Evolutionary conservation across 1,284 basidiomycete genomes (phyloP), one percentile per base, ranked within the genome.

Genomic region (Papiliotrema fonsecae): DNA sequence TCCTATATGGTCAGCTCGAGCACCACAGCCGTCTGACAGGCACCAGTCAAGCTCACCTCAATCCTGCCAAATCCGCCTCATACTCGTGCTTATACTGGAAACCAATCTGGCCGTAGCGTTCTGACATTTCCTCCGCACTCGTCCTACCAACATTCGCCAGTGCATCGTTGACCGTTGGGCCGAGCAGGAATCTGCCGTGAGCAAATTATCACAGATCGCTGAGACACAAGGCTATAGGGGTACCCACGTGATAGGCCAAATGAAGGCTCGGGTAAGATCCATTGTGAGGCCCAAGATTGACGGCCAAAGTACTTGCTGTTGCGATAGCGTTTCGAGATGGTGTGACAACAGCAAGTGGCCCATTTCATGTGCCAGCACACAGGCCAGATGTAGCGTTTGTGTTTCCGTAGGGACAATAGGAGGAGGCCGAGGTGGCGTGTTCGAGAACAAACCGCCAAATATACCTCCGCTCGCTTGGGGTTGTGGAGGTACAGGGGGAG

Each of bases 121-220:
- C 83, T 31, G 78, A 77, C 46, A 91, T 74, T 62, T 90, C 87
- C 4, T 82, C 80, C 6, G 84, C 82, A 4, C 86, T 83, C 2
- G 84, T 77, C 64, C 83, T 84, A 24, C 87, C 86, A 42, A 90
- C 62, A 50, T 87, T 83, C 0, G 84, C 88, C 7, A 94, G 79
- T 1, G 88, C 90, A 60, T 93, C 90, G 62, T 91, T 91, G 43
- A 93, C 82, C 60, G 91, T 90, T 1, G 90, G 90, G 0, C 90
- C 90, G 49, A 91, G 85, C 26, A 92, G 64, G 82, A 90, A 86
- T 2, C 70, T 73, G 43, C 36, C 31, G 28, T 11, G 18, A 27
- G 43, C 28, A 39, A 40, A 26, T 24, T 21, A 49, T 9, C 7
- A 18, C n/a, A 32, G 6, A 32, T 37, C 18, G 37, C 22, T n/a